Evolutionary conservation across 2,329 filamentous ascomycete species (phyloP), one percentile per base, ranked within the genome.

Genomic region (Fusarium caatingaense): DNA sequence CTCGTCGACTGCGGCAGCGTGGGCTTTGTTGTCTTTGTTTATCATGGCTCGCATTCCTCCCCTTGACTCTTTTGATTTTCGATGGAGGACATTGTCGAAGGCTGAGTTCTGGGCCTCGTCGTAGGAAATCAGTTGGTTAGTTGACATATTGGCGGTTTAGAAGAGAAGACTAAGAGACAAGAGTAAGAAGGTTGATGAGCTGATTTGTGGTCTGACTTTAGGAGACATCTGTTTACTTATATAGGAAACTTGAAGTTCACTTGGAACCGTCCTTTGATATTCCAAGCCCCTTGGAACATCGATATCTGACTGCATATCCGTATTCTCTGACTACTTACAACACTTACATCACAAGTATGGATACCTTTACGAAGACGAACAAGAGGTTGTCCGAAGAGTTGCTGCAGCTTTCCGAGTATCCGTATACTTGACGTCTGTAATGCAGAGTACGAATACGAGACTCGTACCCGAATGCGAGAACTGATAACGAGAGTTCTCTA

Each of bases 31-130:
- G 80, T 95, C 89, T 83, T 98, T 98, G 78, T 86, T 85, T 72
- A 96, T 83, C 89, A 97, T 93, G 74, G 94, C 91, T 72, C 87
- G 83, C 74, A 97, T 87, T 67, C 93, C 92, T 72, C 91, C 92
- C 50, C 85, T 81, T 30, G 87, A 86, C 72, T 88, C 81, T 37
- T 91, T 84, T 54, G 92, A 92, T 68, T 81, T 77, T 71, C 85
- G 91, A 80, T 97, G 93, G 81, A 97, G 86, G 69, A 88, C 91
- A 81, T 92, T 91, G 84, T 93, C 93, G 85, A 97, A 97, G 69
- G 88, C 91, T 62, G 92, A 91, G 91, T 97, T 93, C 72, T 91
- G 92, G 75, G 83, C 80, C 79, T 93, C 91, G 78, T 97, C 88
- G 81, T 96, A 92, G 74, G 85, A 83, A 84, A 97, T 92, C 76